A percentile compares a stretch with the other conserved stretches of the same genome.
These are phyloP conservation scores for Flaveria ramosissima DNA, from an alignment of 129 eudicot species.

Conservation along the genomic window DNA sequence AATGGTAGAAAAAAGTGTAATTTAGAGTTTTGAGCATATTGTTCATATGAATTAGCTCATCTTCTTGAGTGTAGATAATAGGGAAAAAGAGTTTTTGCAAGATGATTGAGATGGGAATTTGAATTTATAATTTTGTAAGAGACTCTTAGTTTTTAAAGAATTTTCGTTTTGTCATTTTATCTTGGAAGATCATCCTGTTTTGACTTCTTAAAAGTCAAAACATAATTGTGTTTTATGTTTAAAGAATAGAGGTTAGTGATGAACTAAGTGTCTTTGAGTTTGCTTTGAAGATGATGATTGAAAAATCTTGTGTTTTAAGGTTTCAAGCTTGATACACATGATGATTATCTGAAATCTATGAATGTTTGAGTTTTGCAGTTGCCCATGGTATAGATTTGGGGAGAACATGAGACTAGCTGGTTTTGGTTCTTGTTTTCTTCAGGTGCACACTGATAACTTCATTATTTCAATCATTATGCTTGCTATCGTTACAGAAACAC, in stretches of 20 bases:
- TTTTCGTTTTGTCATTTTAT: background rate
- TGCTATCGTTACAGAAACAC: background rate
- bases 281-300: background rate
- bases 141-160: background rate
- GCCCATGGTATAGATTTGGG: slow-evolving; percentile 95
- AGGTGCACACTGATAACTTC: slow-evolving; percentile 45
- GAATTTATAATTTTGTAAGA: background rate
- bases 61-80: background rate
- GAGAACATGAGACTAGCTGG: slow-evolving; percentile 95
- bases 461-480: background rate
- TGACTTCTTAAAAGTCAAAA: slow-evolving; percentile 19
- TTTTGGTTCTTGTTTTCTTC: slow-evolving; percentile 81
- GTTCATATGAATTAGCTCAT: too few relatives aligned
- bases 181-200: background rate
- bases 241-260: background rate
- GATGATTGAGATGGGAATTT: background rate
- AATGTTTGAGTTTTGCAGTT: slow-evolving; percentile 53
- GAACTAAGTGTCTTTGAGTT: background rate
- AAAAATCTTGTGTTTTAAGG: background rate
- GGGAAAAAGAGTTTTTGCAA: background rate
- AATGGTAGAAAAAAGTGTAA: background rate
- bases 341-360: background rate
- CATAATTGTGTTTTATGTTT: background rate
- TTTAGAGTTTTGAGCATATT: background rate
- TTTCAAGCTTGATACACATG: background rate